A percentile compares a stretch with the other conserved stretches of the same genome.
Evolutionary conservation across 208 protist species (phyloP).

Genomic region (Trypanosoma avium): DNA sequence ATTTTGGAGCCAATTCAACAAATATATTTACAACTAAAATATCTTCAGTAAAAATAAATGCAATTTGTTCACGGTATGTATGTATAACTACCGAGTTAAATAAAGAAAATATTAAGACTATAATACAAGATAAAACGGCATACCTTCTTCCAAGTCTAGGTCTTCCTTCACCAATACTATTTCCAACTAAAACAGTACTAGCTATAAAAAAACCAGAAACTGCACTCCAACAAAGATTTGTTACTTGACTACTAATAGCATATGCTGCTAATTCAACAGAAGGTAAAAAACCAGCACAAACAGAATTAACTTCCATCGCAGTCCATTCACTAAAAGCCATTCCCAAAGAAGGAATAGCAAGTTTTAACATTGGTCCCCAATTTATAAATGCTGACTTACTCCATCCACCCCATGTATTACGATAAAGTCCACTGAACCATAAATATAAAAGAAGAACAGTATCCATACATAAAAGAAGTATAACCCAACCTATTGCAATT

Average conservation of each 20-base stretch:
- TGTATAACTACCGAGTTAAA: constrained; percentile 50
- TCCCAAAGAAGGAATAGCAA: constrained; percentile 80
- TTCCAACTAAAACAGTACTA: constrained; percentile 77
- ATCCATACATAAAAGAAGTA: constrained; percentile 61
- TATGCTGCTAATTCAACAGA: constrained; percentile 62
- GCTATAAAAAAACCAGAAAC: constrained; percentile 71
- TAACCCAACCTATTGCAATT: constrained; percentile 76
- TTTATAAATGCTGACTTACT: constrained; percentile 49
- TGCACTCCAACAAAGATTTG: constrained; percentile 75
- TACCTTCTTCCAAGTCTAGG: constrained; percentile 52
- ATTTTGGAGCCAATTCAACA: constrained; percentile 3
- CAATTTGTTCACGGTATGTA: constrained; percentile 48
- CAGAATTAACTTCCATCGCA: constrained; percentile 73
- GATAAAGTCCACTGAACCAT: constrained; percentile 48
- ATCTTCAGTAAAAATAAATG: constrained; percentile 61
- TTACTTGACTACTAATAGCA: constrained; percentile 74
- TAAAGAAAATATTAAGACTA: constrained; percentile 49
- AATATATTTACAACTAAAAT: constrained; percentile 34
- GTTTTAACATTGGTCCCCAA: constrained; percentile 41
- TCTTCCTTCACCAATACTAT: constrained; percentile 65
- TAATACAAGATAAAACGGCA: constrained; percentile 50
- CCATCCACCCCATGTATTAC: constrained; percentile 80
- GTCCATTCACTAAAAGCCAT: constrained; percentile 86
- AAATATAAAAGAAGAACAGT: constrained; percentile 56
- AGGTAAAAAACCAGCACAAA: constrained; percentile 62